These are phyloP conservation scores for Aspergillus baeticus DNA, from an alignment of 495 filamentous ascomycete species.

Conservation along the genomic window DNA sequence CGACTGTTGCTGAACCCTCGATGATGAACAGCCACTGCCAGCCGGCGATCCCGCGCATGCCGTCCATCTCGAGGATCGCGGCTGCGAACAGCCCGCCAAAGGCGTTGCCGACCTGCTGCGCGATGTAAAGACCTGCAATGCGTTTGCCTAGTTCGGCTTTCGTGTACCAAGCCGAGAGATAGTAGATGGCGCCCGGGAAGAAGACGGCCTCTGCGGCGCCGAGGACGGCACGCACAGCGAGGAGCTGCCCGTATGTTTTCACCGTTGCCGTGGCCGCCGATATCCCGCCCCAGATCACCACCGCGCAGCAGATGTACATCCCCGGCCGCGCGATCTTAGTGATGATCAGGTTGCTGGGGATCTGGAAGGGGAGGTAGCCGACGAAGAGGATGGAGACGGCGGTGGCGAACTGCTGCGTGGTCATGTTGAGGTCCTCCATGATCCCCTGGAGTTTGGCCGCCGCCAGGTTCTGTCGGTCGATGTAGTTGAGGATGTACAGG, in stretches of 20 bases:
- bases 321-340: constrained; percentile 38
- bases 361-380: constrained; percentile 54
- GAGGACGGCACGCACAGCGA: constrained; percentile 36
- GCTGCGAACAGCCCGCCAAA: constrained; percentile 57
- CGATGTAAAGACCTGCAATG: constrained; percentile 57
- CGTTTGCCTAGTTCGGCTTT: constrained; percentile 54
- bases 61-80: constrained; percentile 51
- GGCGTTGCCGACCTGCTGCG: constrained; percentile 54
- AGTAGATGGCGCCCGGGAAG: constrained; percentile 57
- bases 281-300: constrained; percentile 50
- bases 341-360: constrained; percentile 59
- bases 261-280: constrained; percentile 40
- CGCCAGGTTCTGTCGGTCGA: constrained; percentile 35
- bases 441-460: constrained; percentile 31
- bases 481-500: constrained; percentile 40
- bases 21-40: constrained; percentile 55
- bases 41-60: constrained; percentile 39
- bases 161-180: constrained; percentile 58
- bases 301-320: constrained; percentile 35
- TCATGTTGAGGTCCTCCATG: constrained; percentile 29
- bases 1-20: constrained; percentile 42
- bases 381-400: constrained; percentile 33
- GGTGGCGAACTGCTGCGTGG: constrained; percentile 27
- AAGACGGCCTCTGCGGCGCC: constrained; percentile 45
- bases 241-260: constrained; percentile 26